phyloP scores from a whole-genome alignment of 208 protist species.

The Wallacemonas rigidus region DNA sequence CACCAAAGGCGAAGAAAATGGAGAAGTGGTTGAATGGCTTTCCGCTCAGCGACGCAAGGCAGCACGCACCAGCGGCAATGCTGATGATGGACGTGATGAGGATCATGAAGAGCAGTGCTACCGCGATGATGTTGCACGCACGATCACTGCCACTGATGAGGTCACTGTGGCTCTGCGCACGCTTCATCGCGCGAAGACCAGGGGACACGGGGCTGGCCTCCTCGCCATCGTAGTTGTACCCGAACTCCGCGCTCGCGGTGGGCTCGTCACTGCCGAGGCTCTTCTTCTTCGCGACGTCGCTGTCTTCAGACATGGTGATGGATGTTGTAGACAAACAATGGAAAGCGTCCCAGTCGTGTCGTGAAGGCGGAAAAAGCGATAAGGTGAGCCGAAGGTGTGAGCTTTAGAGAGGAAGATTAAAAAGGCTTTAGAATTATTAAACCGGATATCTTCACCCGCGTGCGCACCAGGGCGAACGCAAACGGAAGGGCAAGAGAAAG shows the following conservation, averaged over 20 bases:
- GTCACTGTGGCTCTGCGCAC: slow-evolving; percentile 4
- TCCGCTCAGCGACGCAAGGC: slow-evolving; percentile 36
- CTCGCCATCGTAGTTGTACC: slow-evolving; percentile 25
- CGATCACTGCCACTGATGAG: slow-evolving; percentile 22
- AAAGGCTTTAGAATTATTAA: too few relatives aligned
- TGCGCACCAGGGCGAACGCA: too few relatives aligned
- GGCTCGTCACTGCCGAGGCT: neutral
- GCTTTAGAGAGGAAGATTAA: too few relatives aligned
- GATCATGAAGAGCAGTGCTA: slow-evolving; percentile 43
- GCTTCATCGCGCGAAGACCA: slow-evolving; percentile 9
- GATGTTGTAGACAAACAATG: neutral
- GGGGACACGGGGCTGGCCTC: slow-evolving; percentile 28
- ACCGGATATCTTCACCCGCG: too few relatives aligned
- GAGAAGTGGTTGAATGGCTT: slow-evolving; percentile 48
- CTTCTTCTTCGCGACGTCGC: neutral
- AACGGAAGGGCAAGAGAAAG: too few relatives aligned
- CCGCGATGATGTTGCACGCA: slow-evolving; percentile 34
- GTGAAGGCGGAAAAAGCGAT: too few relatives aligned
- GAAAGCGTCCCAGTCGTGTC: too few relatives aligned
- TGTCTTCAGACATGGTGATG: neutral
- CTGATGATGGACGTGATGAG: slow-evolving; percentile 45
- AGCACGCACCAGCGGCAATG: slow-evolving; percentile 49
- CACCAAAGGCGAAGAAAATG: slow-evolving; percentile 40
- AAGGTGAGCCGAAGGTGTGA: too few relatives aligned
- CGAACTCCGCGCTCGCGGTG: neutral